Evolutionary conservation across 192 early-diverging fungal species (phyloP).

Genomic region (Gonapodya sp.): DNA sequence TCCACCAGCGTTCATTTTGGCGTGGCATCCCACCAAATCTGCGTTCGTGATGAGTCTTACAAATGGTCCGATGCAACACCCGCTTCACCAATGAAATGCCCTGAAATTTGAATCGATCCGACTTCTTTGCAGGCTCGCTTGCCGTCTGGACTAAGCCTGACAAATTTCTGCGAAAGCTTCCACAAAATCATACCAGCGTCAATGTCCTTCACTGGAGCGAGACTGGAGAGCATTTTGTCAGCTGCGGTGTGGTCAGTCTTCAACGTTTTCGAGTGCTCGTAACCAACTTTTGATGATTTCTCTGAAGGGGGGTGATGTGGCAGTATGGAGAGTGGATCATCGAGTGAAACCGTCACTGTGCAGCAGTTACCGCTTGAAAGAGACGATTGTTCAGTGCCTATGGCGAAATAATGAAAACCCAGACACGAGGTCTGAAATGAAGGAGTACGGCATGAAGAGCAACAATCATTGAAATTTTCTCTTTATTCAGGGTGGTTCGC

Average conservation of each 20-base stretch:
- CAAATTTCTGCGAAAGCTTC: neutral
- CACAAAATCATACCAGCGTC: neutral
- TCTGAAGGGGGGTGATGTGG: neutral
- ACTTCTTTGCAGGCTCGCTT: neutral
- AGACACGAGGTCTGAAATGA: neutral
- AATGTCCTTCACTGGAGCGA: neutral
- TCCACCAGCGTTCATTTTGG: neutral
- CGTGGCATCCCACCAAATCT: neutral
- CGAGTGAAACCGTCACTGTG: neutral
- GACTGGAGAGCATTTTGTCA: neutral
- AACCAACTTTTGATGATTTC: neutral
- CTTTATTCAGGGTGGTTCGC: neutral
- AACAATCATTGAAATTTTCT: neutral
- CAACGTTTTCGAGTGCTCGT: neutral
- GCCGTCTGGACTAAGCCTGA: neutral
- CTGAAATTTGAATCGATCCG: neutral
- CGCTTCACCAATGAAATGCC: too few relatives aligned
- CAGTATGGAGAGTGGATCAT: neutral
- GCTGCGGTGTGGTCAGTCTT: neutral
- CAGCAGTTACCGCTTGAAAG: neutral
- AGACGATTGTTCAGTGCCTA: neutral
- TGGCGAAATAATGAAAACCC: neutral
- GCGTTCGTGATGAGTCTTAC: neutral
- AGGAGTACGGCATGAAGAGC: too few relatives aligned
- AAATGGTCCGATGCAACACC: too few relatives aligned